Conservation (phyloP, 2,329 filamentous ascomycete species). For the Chaetomium olivaceum region DNA sequence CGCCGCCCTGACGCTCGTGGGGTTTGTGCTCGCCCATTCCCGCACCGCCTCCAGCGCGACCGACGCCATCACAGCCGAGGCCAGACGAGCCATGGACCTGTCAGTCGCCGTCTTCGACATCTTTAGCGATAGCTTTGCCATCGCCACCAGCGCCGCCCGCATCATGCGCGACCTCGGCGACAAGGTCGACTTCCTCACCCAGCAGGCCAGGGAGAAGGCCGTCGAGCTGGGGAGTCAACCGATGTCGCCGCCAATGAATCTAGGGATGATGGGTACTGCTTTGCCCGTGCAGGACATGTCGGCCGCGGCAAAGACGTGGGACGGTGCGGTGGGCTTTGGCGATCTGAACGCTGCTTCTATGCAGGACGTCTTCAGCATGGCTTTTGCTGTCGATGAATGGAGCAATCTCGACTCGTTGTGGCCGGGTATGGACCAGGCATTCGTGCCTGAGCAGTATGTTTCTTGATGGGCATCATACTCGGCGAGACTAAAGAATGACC, state of each 20-base stretch:
- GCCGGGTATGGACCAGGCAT: background rate
- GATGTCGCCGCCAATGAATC: background rate
- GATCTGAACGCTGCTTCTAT: conserved; percentile 5
- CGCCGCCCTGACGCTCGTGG: conserved; percentile 43
- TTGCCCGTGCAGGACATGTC: background rate
- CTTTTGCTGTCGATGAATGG: conserved; percentile 9
- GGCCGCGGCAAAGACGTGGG: conserved; percentile 6
- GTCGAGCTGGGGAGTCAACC: background rate
- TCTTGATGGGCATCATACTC: background rate
- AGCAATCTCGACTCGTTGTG: conserved; percentile 10
- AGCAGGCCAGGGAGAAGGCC: background rate
- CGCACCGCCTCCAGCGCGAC: background rate
- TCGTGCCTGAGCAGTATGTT: background rate
- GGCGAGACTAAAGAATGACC: background rate
- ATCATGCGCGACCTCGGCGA: conserved; percentile 7
- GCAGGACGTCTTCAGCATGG: conserved; percentile 12
- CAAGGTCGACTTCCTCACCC: conserved; percentile 5
- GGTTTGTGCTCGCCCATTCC: conserved; percentile 45
- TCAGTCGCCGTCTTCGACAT: conserved; percentile 5
- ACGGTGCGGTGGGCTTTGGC: background rate
- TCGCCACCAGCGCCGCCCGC: background rate
- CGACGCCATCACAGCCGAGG: background rate
- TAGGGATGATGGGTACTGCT: background rate
- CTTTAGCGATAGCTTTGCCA: conserved; percentile 4
- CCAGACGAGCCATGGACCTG: background rate